Conservation (phyloP, 106 monocot genomes). For the Allium fistulosum region DNA sequence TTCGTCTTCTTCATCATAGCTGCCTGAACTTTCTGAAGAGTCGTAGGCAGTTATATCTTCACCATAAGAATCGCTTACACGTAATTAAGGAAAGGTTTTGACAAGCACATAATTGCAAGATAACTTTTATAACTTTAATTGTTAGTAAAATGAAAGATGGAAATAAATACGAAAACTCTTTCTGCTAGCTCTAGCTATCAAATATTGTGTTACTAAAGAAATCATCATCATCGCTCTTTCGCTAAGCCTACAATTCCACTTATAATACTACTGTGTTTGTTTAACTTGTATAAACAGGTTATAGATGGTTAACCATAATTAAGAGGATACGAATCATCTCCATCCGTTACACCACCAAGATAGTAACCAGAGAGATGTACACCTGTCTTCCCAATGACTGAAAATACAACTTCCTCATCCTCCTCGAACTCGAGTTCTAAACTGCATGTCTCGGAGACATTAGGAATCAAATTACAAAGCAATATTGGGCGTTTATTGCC, state of each 20-base stretch:
- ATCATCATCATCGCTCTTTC: too few relatives aligned
- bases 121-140: too few relatives aligned
- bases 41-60: slow-evolving; percentile 67
- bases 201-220: too few relatives aligned
- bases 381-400: slow-evolving; percentile 68
- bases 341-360: slow-evolving; percentile 15
- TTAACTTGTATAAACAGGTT: too few relatives aligned
- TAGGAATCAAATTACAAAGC: slow-evolving; percentile 60
- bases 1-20: slow-evolving; percentile 44
- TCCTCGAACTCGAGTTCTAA: slow-evolving; percentile 94
- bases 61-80: slow-evolving; percentile 61
- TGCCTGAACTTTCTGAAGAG: slow-evolving; percentile 17
- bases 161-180: too few relatives aligned
- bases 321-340: slow-evolving; percentile 58
- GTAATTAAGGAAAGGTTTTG: slow-evolving; percentile 16
- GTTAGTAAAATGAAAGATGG: too few relatives aligned
- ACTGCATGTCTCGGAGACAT: slow-evolving; percentile 46
- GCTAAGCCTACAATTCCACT: too few relatives aligned
- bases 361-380: slow-evolving; percentile 77
- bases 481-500: slow-evolving; percentile 54
- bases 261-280: too few relatives aligned
- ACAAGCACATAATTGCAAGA: neutral
- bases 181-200: too few relatives aligned
- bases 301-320: too few relatives aligned
- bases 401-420: slow-evolving; percentile 58